Evolutionary conservation across 768 basidiomycete genomes (phyloP).

Genomic region (Lanmaoa rubissima): DNA sequence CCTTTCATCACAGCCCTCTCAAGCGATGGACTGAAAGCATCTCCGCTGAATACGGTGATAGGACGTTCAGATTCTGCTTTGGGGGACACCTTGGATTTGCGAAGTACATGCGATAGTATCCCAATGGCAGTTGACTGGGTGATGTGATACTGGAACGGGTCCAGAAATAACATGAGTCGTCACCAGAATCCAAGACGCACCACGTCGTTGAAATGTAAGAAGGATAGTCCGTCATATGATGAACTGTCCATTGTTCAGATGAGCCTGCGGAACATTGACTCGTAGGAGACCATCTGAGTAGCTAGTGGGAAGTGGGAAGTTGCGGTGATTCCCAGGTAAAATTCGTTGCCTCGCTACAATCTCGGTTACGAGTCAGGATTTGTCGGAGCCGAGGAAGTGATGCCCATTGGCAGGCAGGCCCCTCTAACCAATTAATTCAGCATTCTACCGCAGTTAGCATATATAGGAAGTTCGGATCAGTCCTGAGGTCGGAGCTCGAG

Average conservation of each 20-base stretch:
- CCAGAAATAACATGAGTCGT: background rate
- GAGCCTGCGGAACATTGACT: background rate
- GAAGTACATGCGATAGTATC: slow-evolving; percentile 2
- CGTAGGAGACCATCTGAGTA: background rate
- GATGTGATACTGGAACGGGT: slow-evolving; percentile 5
- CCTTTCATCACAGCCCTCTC: slow-evolving; percentile 10
- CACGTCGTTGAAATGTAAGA: slow-evolving; percentile 7
- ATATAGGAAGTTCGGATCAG: no score
- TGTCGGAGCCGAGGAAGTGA: background rate
- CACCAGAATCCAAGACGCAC: background rate
- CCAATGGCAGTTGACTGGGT: slow-evolving; percentile 1
- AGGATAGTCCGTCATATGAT: slow-evolving; percentile 1
- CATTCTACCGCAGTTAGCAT: background rate
- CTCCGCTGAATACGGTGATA: slow-evolving; percentile 8
- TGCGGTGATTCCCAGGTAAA: background rate
- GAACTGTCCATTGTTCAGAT: background rate
- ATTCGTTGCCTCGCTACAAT: background rate
- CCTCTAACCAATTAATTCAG: no score
- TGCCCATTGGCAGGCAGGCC: background rate
- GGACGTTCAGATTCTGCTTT: background rate
- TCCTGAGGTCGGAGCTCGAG: no score
- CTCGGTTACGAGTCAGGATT: background rate
- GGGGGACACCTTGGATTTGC: background rate
- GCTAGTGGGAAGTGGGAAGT: background rate
- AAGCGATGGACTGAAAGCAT: slow-evolving; percentile 7